Conservation (phyloP, 768 basidiomycete species). For the Suillus americanus region DNA sequence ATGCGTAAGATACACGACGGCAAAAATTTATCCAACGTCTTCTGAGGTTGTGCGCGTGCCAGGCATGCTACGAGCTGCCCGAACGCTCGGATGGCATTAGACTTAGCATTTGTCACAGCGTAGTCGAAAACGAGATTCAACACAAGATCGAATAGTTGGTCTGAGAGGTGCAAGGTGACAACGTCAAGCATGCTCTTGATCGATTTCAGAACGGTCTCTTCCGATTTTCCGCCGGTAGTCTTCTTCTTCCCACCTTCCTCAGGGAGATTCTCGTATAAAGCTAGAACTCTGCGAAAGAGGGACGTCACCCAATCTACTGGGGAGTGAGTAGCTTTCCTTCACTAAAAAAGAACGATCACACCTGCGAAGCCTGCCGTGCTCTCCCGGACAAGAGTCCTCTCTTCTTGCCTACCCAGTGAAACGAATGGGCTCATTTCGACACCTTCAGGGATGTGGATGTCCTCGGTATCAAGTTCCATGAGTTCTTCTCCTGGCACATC, state of each 20-base stretch:
- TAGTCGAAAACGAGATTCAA: conserved; percentile 85
- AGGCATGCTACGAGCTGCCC: conserved; percentile 86
- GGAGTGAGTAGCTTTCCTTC: conserved; percentile 2
- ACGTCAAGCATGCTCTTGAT: conserved; percentile 81
- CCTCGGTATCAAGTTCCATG: conserved; percentile 51
- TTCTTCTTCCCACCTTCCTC: conserved; percentile 91
- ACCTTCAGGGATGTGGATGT: conserved; percentile 52
- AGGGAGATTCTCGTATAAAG: conserved; percentile 88
- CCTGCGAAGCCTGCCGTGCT: conserved; percentile 80
- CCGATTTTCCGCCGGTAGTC: conserved; percentile 78
- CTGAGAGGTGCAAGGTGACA: conserved; percentile 67
- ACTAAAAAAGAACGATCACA: conserved; percentile 27
- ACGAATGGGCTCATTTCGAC: conserved; percentile 34
- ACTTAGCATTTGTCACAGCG: conserved; percentile 83
- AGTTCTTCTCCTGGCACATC: conserved; percentile 54
- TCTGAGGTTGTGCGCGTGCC: conserved; percentile 72
- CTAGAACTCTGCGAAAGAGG: conserved; percentile 74
- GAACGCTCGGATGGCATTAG: conserved; percentile 89
- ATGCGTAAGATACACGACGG: conserved; percentile 77
- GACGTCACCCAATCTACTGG: conserved; percentile 74
- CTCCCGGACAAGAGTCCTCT: conserved; percentile 70
- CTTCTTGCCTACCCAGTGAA: conserved; percentile 58
- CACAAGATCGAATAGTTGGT: conserved; percentile 77
- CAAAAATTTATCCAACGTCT: conserved; percentile 78
- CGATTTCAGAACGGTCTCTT: conserved; percentile 76